Percentiles rank a stretch among this genome's conserved stretches.
These are phyloP conservation scores for Sugiyamaella xylanicola DNA, from an alignment of 1,139 yeast genomes.

Conservation along the genomic window DNA sequence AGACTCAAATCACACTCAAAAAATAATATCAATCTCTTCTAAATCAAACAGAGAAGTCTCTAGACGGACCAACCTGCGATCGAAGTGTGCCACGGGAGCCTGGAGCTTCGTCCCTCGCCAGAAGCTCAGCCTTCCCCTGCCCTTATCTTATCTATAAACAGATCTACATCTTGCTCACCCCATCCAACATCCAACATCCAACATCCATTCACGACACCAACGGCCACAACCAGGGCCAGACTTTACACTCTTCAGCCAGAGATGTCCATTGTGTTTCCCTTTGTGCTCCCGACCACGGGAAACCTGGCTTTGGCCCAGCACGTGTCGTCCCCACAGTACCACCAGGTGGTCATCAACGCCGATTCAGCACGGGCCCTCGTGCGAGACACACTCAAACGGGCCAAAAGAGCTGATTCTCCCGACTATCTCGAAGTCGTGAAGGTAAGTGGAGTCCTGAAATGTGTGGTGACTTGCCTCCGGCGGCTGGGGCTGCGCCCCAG, in stretches of 20 bases:
- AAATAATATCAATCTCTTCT: too few species aligned
- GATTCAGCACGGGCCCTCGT: conserved; percentile 40
- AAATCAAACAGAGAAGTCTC: too few species aligned
- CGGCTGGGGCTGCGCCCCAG: background rate
- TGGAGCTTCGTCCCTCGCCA: too few species aligned
- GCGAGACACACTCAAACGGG: conserved; percentile 38
- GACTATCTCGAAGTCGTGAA: conserved; percentile 38
- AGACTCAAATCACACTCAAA: too few species aligned
- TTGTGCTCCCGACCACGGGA: conserved; percentile 39
- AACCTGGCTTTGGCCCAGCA: conserved; percentile 32
- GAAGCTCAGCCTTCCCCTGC: too few species aligned
- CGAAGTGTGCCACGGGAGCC: too few species aligned
- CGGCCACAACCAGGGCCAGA: too few species aligned
- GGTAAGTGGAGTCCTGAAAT: too few species aligned
- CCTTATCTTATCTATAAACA: conserved; percentile 13
- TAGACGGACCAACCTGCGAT: too few species aligned
- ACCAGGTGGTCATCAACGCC: conserved; percentile 36
- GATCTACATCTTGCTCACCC: conserved; percentile 1
- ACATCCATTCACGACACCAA: background rate
- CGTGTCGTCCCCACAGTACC: conserved; percentile 32
- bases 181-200: background rate
- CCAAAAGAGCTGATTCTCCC: conserved; percentile 37
- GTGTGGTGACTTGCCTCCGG: background rate
- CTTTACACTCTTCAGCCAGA: too few species aligned
- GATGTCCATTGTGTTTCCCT: conserved; percentile 35